Conservation (phyloP, 2,329 filamentous ascomycete genomes). For the Pseudopyrenochaeta lycopersici region DNA sequence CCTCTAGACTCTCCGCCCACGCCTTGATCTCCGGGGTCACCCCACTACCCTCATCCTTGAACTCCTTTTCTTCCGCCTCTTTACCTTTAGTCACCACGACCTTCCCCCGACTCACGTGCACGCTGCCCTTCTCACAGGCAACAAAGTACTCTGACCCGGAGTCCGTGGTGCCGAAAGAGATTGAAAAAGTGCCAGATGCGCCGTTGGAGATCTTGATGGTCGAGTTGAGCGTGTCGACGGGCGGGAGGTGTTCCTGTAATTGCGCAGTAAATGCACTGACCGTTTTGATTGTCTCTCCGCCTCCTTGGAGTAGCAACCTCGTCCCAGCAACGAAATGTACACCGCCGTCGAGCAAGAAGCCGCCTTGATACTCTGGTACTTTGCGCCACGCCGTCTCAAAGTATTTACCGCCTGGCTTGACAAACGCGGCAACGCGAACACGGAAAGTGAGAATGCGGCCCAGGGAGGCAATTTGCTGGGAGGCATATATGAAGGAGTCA, state of each 20-base stretch:
- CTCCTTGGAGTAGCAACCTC: slow-evolving; percentile 63
- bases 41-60: slow-evolving; percentile 59
- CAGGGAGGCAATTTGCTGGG: slow-evolving; percentile 59
- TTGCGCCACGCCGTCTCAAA: slow-evolving; percentile 71
- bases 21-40: slow-evolving; percentile 69
- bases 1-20: slow-evolving; percentile 64
- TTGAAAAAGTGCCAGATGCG: slow-evolving; percentile 64
- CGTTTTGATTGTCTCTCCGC: slow-evolving; percentile 53
- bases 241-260: slow-evolving; percentile 66
- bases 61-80: slow-evolving; percentile 52
- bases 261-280: slow-evolving; percentile 66
- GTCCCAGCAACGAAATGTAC: slow-evolving; percentile 75
- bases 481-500: slow-evolving; percentile 63
- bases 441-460: slow-evolving; percentile 66
- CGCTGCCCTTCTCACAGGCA: slow-evolving; percentile 66
- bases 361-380: slow-evolving; percentile 75
- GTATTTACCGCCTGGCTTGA: slow-evolving; percentile 64
- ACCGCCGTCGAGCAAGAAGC: slow-evolving; percentile 79
- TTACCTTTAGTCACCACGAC: slow-evolving; percentile 37
- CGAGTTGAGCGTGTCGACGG: slow-evolving; percentile 73
- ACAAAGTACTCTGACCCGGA: slow-evolving; percentile 65
- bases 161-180: slow-evolving; percentile 67
- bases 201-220: slow-evolving; percentile 64
- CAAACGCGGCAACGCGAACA: slow-evolving; percentile 55
- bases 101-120: slow-evolving; percentile 59